phyloP scores from a whole-genome alignment of 2,329 filamentous ascomycete species.

The Cordyceps fumosorosea region DNA sequence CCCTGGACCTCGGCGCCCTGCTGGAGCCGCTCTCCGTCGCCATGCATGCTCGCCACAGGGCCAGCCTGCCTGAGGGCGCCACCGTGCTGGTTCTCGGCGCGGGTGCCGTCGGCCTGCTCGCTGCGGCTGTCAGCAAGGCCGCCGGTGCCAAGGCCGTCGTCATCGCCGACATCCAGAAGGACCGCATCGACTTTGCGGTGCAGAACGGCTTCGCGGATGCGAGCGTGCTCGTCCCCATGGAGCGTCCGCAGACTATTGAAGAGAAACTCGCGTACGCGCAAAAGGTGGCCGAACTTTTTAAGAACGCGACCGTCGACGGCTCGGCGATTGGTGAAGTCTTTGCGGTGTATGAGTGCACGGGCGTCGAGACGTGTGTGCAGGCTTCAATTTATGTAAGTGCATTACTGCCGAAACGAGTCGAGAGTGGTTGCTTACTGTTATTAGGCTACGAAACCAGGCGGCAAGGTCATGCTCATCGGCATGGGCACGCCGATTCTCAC shows the following conservation, averaged over 20 bases:
- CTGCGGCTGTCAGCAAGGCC: conserved; percentile 50
- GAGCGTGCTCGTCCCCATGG: conserved; percentile 43
- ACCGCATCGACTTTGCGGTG: conserved; percentile 51
- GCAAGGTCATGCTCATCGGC: conserved; percentile 63
- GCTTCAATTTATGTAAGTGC: conserved; percentile 58
- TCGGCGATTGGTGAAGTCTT: conserved; percentile 55
- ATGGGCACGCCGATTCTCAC: conserved; percentile 68
- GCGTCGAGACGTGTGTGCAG: conserved; percentile 70
- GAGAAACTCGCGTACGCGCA: conserved; percentile 47
- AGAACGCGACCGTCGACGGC: conserved; percentile 28
- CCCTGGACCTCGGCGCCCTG: conserved; percentile 49
- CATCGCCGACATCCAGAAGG: conserved; percentile 50
- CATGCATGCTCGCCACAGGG: conserved; percentile 47
- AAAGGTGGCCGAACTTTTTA: conserved; percentile 40
- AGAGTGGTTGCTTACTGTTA: not conserved
- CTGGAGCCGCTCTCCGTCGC: conserved; percentile 55
- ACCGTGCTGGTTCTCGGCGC: conserved; percentile 52
- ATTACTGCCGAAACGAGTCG: conserved; percentile 9
- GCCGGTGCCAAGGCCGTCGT: conserved; percentile 38
- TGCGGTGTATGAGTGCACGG: conserved; percentile 71
- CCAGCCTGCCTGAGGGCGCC: conserved; percentile 31
- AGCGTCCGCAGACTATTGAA: conserved; percentile 41
- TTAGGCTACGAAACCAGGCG: conserved; percentile 56
- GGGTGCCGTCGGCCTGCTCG: conserved; percentile 54
- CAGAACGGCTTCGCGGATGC: conserved; percentile 50